phyloP scores from a whole-genome alignment of 352 stramenopile genomes.

The Globisporangium cylindrosporum region DNA sequence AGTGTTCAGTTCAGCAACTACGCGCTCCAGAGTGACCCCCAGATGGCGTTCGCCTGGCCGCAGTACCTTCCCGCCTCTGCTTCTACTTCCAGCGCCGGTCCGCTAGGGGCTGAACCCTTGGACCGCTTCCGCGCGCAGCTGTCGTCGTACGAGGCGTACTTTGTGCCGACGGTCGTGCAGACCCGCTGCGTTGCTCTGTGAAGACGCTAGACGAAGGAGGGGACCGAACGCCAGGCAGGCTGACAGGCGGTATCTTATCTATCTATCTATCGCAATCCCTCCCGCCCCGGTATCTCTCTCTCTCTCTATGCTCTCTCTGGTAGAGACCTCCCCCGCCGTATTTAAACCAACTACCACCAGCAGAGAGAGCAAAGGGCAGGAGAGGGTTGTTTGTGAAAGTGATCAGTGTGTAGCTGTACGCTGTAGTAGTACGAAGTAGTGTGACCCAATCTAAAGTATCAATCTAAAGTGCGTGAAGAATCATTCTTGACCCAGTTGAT shows the following conservation, averaged over 20 bases:
- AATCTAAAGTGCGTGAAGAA: too few relatives aligned
- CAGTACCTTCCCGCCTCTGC: constrained; percentile 4
- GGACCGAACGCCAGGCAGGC: neutral
- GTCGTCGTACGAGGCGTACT: constrained; percentile 11
- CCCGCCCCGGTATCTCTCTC: neutral
- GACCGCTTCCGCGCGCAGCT: constrained; percentile 5
- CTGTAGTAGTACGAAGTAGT: too few relatives aligned
- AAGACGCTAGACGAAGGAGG: neutral
- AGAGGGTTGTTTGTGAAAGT: neutral
- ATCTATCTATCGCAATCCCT: neutral
- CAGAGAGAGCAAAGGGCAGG: neutral
- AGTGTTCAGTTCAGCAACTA: neutral
- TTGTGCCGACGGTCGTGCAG: constrained; percentile 16
- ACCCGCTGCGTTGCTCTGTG: constrained; percentile 15
- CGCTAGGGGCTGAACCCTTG: neutral
- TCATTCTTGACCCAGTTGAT: too few relatives aligned
- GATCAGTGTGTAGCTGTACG: neutral
- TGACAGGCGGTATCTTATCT: neutral
- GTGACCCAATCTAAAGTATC: too few relatives aligned
- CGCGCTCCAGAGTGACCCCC: neutral
- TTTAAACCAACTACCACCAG: neutral
- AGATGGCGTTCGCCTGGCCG: constrained; percentile 14
- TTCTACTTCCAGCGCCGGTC: neutral
- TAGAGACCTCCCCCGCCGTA: neutral
- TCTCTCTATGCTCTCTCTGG: neutral